Evolutionary conservation across 352 stramenopile genomes (phyloP).

Genomic region (Phytophthora cryptogea): DNA sequence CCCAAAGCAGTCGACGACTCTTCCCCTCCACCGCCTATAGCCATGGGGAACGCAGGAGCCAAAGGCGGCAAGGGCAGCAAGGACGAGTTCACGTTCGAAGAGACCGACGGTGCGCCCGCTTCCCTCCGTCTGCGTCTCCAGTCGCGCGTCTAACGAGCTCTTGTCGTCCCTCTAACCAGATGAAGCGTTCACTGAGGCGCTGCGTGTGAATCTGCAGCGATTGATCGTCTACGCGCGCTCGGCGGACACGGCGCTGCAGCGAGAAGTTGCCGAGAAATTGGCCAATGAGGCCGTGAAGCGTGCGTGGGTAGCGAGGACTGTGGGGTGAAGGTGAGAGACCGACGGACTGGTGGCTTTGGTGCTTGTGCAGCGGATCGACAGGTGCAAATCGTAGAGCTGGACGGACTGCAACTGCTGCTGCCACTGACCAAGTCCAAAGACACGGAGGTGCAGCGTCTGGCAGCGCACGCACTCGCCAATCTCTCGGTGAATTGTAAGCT

Average conservation of each 20-base stretch:
- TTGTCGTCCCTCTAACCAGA: slow-evolving; percentile 46
- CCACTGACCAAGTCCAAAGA: slow-evolving; percentile 93
- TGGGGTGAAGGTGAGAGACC: neutral
- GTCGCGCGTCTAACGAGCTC: neutral
- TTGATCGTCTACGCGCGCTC: slow-evolving; percentile 94
- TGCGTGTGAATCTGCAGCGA: slow-evolving; percentile 90
- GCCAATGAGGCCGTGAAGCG: slow-evolving; percentile 95
- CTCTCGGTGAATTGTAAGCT: slow-evolving; percentile 91
- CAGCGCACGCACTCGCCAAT: slow-evolving; percentile 94
- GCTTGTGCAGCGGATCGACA: slow-evolving; percentile 82
- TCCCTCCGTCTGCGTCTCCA: neutral
- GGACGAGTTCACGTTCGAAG: slow-evolving; percentile 84
- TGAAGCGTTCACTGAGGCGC: slow-evolving; percentile 85
- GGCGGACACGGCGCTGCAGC: slow-evolving; percentile 88
- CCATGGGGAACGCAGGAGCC: slow-evolving; percentile 60
- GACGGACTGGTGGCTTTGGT: slow-evolving; percentile 1
- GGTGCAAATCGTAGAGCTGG: slow-evolving; percentile 94
- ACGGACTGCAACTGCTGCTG: slow-evolving; percentile 92
- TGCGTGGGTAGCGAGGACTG: slow-evolving; percentile 30
- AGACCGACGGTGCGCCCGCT: slow-evolving; percentile 49
- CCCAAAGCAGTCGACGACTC: slow-evolving; percentile 5
- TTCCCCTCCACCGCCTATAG: neutral
- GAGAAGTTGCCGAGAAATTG: slow-evolving; percentile 94
- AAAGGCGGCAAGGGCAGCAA: slow-evolving; percentile 69
- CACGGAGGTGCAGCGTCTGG: slow-evolving; percentile 92